phyloP scores from a whole-genome alignment of 371 early-diverging fungal genomes.

The Mucor circinelloides region DNA sequence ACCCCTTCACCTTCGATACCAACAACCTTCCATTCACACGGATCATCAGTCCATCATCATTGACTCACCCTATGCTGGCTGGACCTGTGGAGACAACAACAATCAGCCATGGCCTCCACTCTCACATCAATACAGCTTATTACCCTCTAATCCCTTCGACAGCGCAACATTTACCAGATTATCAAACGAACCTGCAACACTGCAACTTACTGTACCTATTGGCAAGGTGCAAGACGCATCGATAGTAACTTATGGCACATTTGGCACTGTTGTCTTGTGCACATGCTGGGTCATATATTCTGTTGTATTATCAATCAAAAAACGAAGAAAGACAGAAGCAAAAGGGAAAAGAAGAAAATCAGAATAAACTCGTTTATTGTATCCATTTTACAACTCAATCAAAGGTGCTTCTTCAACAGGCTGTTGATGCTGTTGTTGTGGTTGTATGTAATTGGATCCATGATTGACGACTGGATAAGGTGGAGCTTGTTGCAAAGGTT shows the following conservation, averaged over 20 bases:
- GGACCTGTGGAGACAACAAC: conserved; percentile 33
- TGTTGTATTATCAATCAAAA: conserved; percentile 25
- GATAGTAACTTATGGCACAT: conserved; percentile 37
- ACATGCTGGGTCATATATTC: conserved; percentile 37
- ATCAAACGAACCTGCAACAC: not conserved
- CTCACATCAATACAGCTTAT: conserved; percentile 3
- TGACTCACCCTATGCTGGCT: conserved; percentile 37
- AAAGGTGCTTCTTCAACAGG: conserved; percentile 53
- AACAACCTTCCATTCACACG: conserved; percentile 29
- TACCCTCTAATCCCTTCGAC: not conserved
- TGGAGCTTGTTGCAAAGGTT: not conserved
- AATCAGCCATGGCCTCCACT: conserved; percentile 15
- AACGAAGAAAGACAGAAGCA: conserved; percentile 40
- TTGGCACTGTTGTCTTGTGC: conserved; percentile 27
- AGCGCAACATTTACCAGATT: conserved; percentile 5
- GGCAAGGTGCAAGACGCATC: conserved; percentile 33
- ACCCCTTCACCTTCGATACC: conserved; percentile 53
- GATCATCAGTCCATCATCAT: conserved; percentile 30
- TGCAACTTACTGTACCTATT: conserved; percentile 36
- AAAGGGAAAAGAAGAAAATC: conserved; percentile 55
- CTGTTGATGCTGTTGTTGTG: conserved; percentile 17
- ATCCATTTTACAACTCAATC: conserved; percentile 50
- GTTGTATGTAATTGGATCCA: not conserved
- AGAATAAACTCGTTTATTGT: conserved; percentile 28
- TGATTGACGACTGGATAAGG: too few relatives aligned